phyloP scores from a whole-genome alignment of 2,329 filamentous ascomycete species.

The Dactylonectria macrodidyma region DNA sequence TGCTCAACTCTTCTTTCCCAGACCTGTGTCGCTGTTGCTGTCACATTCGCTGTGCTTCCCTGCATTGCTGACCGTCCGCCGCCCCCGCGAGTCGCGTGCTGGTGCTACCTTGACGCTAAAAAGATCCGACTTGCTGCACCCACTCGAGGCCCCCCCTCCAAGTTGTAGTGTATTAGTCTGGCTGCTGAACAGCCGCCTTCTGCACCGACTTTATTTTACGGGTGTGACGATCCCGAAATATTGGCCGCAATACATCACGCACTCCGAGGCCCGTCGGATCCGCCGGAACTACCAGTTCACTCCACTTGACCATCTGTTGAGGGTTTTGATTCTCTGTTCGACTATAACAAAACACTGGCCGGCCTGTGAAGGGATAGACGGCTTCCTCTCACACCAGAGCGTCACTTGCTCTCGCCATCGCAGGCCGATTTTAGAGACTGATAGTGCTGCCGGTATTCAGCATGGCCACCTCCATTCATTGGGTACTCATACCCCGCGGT shows the following conservation, averaged over 20 bases:
- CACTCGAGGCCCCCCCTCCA: constrained; percentile 6
- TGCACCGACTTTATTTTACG: constrained; percentile 19
- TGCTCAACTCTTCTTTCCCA: constrained; percentile 24
- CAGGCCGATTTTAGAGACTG: neutral
- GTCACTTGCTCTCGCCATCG: neutral
- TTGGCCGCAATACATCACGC: constrained; percentile 19
- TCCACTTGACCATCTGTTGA: constrained; percentile 13
- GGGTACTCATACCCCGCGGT: constrained; percentile 36
- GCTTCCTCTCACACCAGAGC: neutral
- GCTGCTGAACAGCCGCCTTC: constrained; percentile 14
- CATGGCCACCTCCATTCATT: constrained; percentile 34
- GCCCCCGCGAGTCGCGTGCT: constrained; percentile 23
- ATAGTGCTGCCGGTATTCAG: constrained; percentile 6
- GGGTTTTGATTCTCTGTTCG: constrained; percentile 5
- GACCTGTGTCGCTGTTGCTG: constrained; percentile 19
- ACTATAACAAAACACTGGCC: constrained; percentile 1
- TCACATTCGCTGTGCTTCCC: constrained; percentile 22
- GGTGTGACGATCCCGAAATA: constrained; percentile 34
- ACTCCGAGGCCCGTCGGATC: constrained; percentile 40
- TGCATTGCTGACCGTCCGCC: constrained; percentile 22
- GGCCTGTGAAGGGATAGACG: constrained; percentile 3
- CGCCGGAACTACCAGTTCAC: constrained; percentile 38
- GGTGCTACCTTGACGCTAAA: constrained; percentile 24
- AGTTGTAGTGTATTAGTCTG: constrained; percentile 7
- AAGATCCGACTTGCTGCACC: constrained; percentile 4